Conservation (phyloP, 805 yeast species). For the Nakazawaea populi region DNA sequence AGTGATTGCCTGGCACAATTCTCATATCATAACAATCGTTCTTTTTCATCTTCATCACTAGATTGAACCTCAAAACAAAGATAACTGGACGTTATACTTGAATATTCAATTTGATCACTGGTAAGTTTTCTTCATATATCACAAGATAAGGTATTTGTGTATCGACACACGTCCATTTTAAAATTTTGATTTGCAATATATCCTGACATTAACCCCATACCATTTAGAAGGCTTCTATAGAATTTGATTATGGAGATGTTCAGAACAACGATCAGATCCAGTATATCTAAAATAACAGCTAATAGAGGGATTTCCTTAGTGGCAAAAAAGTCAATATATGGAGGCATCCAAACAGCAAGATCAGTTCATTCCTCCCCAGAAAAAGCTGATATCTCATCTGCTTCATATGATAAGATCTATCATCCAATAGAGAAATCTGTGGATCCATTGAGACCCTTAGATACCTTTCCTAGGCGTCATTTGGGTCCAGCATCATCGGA, state of each 20-base stretch:
- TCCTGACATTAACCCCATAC: not conserved
- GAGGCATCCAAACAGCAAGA: not conserved
- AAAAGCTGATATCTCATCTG: constrained; percentile 51
- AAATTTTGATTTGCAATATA: not conserved
- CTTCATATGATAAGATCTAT: constrained; percentile 41
- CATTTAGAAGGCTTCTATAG: not conserved
- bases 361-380: constrained; percentile 10
- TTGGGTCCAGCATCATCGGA: constrained; percentile 72
- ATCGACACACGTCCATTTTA: not conserved
- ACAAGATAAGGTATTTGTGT: not conserved
- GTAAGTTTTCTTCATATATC: too few relatives aligned
- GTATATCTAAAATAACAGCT: not conserved
- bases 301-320: not conserved
- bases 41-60: too few relatives aligned
- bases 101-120: too few relatives aligned
- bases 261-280: not conserved
- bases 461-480: constrained; percentile 87
- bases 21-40: too few relatives aligned
- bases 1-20: too few relatives aligned
- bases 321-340: not conserved
- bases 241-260: not conserved
- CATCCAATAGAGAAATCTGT: constrained; percentile 26
- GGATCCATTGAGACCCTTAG: constrained; percentile 34
- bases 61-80: too few relatives aligned
- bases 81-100: too few relatives aligned